Base-by-base conservation (phyloP, 2,329 filamentous ascomycete species). In the Scorias spongiosa region DNA sequence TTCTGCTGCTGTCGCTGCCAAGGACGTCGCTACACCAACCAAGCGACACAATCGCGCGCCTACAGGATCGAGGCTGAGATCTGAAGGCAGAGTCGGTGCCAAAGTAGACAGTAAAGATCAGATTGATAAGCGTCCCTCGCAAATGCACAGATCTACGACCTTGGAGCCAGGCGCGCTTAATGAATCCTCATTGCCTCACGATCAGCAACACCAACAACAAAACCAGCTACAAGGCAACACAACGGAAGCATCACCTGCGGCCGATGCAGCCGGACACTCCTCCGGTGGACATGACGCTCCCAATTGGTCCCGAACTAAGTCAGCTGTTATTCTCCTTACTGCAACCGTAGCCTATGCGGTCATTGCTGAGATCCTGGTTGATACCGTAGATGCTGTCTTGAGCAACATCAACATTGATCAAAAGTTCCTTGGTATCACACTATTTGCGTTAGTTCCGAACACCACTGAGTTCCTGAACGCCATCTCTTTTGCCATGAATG, bases 401-500 rank as follows among this genome's bases (percentile, higher is more conserved):
- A 78, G 89, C 50, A 88, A 84, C 49, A 82, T 93, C 43, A 79
- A 87, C 42, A 86, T 98, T 54, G 88, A 96, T 58, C 87, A 96
- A 59, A 98, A 98, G 63, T 96, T 98, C 64, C 67, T 98, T 45
- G 91, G 91, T 40, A 93, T 98, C 51, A 96, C 91, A 1, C 70
- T 98, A 40, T 98, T 98, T 63, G 89, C 93, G 5, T 71, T 98
- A 49, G 93, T 98, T 7, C 91, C 91, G 10, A 98, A 98, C 66
- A 96, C 91, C 1, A 98, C 91, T 1, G 91, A 98, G 60, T 98
- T 98, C 60, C 63, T 98, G 80, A 98, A 98, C 64, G 91, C 89
- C 60, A 98, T 98, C 47, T 95, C 88, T 0, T 98, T 98, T 61
- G 91, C 91, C 43, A 98, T 98, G 89, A 96, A 98, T 58, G 91